phyloP scores from a whole-genome alignment of 495 filamentous ascomycete species.

The Penicillium pancosmium region DNA sequence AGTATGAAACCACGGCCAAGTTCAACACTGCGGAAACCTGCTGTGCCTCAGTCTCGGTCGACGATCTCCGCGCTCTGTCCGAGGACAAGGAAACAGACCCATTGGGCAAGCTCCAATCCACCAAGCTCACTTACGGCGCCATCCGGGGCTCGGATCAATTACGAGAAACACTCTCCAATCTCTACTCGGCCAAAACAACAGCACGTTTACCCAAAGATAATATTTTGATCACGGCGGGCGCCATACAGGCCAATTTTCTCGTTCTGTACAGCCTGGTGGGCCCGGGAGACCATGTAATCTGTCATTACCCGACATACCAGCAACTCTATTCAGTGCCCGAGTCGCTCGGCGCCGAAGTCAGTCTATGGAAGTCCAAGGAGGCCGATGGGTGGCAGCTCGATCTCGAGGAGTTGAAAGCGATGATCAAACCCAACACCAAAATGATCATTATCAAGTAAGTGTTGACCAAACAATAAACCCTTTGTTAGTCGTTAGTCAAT shows the following conservation, averaged over 20 bases:
- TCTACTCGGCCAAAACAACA: slow-evolving; percentile 62
- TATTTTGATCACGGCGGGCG: slow-evolving; percentile 77
- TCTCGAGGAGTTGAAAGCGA: slow-evolving; percentile 62
- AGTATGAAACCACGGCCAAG: slow-evolving; percentile 71
- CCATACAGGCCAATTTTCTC: slow-evolving; percentile 83
- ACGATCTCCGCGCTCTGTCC: slow-evolving; percentile 64
- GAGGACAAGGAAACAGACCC: slow-evolving; percentile 52
- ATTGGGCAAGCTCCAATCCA: slow-evolving; percentile 41
- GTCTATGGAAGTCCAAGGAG: slow-evolving; percentile 73
- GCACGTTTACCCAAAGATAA: slow-evolving; percentile 61
- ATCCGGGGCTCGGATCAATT: slow-evolving; percentile 71
- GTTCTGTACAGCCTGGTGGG: slow-evolving; percentile 73
- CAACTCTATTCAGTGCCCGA: slow-evolving; percentile 79
- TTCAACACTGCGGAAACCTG: slow-evolving; percentile 91
- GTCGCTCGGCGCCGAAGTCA: slow-evolving; percentile 79
- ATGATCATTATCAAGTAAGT: slow-evolving; percentile 66
- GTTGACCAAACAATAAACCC: background rate
- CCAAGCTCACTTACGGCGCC: slow-evolving; percentile 67
- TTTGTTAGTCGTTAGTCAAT: no score
- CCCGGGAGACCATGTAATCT: slow-evolving; percentile 86
- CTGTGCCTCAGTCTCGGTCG: slow-evolving; percentile 76
- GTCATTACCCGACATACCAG: slow-evolving; percentile 88
- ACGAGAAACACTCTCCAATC: slow-evolving; percentile 60
- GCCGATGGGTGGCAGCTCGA: slow-evolving; percentile 69
- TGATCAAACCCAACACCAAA: slow-evolving; percentile 78